phyloP scores from a whole-genome alignment of 2,329 filamentous ascomycete species.

The Geosmithia putterillii region DNA sequence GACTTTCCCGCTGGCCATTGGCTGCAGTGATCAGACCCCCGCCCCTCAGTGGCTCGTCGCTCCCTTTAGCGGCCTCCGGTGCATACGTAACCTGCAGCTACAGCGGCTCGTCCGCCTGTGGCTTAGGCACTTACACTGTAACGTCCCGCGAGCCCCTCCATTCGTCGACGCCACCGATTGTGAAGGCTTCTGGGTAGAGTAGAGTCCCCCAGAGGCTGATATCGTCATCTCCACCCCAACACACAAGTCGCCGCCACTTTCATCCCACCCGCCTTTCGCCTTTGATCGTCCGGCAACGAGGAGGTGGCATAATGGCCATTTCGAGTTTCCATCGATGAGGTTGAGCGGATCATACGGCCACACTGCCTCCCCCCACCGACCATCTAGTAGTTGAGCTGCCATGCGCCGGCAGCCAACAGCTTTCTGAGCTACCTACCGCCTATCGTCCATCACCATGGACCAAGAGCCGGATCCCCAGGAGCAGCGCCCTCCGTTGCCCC shows the following conservation, averaged over 20 bases:
- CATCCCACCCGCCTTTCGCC: neutral
- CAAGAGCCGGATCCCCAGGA: slow-evolving; percentile 23
- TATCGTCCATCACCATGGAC: slow-evolving; percentile 7
- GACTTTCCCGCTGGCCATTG: neutral
- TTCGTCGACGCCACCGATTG: neutral
- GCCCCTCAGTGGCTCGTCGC: neutral
- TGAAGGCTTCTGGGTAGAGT: too few relatives aligned
- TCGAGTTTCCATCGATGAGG: neutral
- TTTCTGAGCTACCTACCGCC: neutral
- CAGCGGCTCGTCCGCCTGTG: neutral
- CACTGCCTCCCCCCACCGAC: neutral
- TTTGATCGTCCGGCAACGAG: neutral
- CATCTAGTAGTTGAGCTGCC: neutral
- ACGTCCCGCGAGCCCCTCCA: too few relatives aligned
- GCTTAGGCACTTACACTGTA: too few relatives aligned
- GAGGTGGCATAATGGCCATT: slow-evolving; percentile 16
- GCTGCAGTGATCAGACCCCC: neutral
- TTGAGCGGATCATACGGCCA: slow-evolving; percentile 6
- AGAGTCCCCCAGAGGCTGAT: too few relatives aligned
- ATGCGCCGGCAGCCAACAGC: neutral
- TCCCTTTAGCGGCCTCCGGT: neutral
- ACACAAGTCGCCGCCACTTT: neutral
- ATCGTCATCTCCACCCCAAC: neutral
- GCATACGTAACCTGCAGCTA: neutral
- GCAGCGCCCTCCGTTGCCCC: slow-evolving; percentile 41